Percentiles rank a stretch among this genome's conserved stretches.
Conservation (phyloP, 2,329 filamentous ascomycete genomes). For the Annulohypoxylon truncatum region DNA sequence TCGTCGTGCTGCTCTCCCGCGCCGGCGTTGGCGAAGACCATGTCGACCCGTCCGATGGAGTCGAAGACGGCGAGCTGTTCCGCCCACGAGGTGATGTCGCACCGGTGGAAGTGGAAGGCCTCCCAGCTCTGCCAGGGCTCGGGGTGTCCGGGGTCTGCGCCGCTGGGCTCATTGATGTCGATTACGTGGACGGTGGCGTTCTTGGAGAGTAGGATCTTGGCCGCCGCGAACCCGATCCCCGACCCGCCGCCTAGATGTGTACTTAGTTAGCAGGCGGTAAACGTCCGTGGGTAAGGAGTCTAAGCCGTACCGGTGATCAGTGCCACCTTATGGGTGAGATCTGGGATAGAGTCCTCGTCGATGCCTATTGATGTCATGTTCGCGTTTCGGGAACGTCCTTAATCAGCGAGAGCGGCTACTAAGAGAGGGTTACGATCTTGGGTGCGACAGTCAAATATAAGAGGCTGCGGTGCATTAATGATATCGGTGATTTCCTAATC, state of each 20-base stretch:
- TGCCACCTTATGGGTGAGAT: slow-evolving; percentile 18
- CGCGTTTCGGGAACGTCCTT: not conserved
- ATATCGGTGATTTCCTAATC: slow-evolving; percentile 21
- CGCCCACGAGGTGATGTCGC: slow-evolving; percentile 47
- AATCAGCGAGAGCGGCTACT: too few relatives aligned
- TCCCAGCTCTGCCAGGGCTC: slow-evolving; percentile 10
- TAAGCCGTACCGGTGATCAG: slow-evolving; percentile 24
- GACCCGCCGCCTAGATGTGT: slow-evolving; percentile 45
- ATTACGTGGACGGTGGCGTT: slow-evolving; percentile 49
- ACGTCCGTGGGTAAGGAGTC: not conserved
- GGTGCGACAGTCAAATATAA: not conserved
- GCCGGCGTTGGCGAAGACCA: slow-evolving; percentile 53
- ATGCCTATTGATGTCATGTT: slow-evolving; percentile 39
- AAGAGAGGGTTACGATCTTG: not conserved
- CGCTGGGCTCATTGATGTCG: slow-evolving; percentile 40
- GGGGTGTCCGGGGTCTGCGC: slow-evolving; percentile 3
- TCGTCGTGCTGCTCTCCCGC: slow-evolving; percentile 41
- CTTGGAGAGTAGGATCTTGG: slow-evolving; percentile 45
- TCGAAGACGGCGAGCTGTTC: slow-evolving; percentile 43
- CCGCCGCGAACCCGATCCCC: slow-evolving; percentile 51
- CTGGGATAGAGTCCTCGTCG: slow-evolving; percentile 41
- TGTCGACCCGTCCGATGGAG: slow-evolving; percentile 44
- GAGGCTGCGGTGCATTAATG: not conserved
- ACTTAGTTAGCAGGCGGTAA: not conserved
- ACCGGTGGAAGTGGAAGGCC: slow-evolving; percentile 41